These are phyloP conservation scores for Phytophthora pseudosyringae DNA, from an alignment of 352 stramenopile genomes.

Conservation along the genomic window DNA sequence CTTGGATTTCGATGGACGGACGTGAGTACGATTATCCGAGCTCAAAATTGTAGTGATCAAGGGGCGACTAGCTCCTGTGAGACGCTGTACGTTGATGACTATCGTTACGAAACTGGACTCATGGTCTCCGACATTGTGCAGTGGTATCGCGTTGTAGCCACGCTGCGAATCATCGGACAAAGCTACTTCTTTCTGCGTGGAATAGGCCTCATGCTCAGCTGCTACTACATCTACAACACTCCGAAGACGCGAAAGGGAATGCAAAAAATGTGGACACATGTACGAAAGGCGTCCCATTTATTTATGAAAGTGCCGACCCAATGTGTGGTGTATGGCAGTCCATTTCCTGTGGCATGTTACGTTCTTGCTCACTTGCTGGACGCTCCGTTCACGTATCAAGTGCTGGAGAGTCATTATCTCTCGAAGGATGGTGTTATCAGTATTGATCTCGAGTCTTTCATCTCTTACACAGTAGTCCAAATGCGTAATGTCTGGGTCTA, in stretches of 20 bases:
- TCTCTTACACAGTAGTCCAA: constrained; percentile 42
- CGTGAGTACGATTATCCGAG: constrained; percentile 33
- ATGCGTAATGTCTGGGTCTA: constrained; percentile 57
- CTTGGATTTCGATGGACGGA: constrained; percentile 28
- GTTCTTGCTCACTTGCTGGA: constrained; percentile 53
- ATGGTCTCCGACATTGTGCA: constrained; percentile 31
- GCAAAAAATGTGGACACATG: too few species aligned
- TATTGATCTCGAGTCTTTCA: constrained; percentile 28
- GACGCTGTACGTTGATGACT: constrained; percentile 49
- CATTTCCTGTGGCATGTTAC: constrained; percentile 51
- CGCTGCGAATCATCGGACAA: constrained; percentile 39
- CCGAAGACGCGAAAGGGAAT: neutral
- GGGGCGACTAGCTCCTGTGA: constrained; percentile 24
- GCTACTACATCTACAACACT: constrained; percentile 21
- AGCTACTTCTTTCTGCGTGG: constrained; percentile 46
- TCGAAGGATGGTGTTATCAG: constrained; percentile 31
- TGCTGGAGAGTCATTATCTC: constrained; percentile 37
- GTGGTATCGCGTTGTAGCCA: constrained; percentile 39
- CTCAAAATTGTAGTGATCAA: constrained; percentile 2
- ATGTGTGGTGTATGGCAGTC: constrained; percentile 55
- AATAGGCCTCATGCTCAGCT: constrained; percentile 28
- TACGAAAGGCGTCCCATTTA: constrained; percentile 21
- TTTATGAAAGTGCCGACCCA: constrained; percentile 56
- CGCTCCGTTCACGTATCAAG: constrained; percentile 42
- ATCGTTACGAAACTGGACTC: constrained; percentile 41